Evolutionary conservation across 345 rosid genomes (phyloP), one percentile per base, ranked within the genome.

Genomic region (Litchi chinensis): DNA sequence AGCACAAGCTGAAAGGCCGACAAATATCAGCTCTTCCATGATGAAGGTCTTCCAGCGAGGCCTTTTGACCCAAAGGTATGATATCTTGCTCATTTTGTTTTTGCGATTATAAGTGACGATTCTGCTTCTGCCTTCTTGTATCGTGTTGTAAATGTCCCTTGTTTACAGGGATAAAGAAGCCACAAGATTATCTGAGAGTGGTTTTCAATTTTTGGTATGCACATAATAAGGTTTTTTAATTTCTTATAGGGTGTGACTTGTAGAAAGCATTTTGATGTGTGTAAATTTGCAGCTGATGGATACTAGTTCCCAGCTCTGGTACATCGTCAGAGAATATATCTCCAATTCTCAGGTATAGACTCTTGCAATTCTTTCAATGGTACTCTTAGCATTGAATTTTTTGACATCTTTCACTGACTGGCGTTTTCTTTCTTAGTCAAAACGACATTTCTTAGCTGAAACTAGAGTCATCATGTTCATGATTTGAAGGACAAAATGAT

Each of bases 271-370:
- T 71, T 71, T 71, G 41, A 76, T 52, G 26, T 78, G 64, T 79
- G 48, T 62, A 57, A 60, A 57, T 57, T 82, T 85, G 71, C 93
- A 96, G 99, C 88, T 96, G 82, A 94, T 96, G 99, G 98, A 96
- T 79, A 96, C 99, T 85, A 93, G 91, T 88, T 93, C 98, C 41
- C 99, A 96, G 83, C 91, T 96, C 63, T 94, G 99, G 99, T 96
- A 94, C 87, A 91, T 96, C 44, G 88, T 93, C 77, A 91, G 99
- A 85, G 99, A 96, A 82, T 96, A 96, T 86, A 96, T 96, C 76
- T 82, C 93, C 21, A 96, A 94, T 82, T 91, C 95, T 28, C 98
- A 91, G 99, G 99, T 96, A 82, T 80, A 77, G 37, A 75, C 68
- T 43, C 73, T 66, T 77, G 79, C n/a, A 24, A 68, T 79, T 77